Percentiles rank a stretch among this genome's conserved stretches.
These are phyloP conservation scores for Yamadazyma jaroonii DNA, from an alignment of 1,139 yeast genomes.

Conservation along the genomic window DNA sequence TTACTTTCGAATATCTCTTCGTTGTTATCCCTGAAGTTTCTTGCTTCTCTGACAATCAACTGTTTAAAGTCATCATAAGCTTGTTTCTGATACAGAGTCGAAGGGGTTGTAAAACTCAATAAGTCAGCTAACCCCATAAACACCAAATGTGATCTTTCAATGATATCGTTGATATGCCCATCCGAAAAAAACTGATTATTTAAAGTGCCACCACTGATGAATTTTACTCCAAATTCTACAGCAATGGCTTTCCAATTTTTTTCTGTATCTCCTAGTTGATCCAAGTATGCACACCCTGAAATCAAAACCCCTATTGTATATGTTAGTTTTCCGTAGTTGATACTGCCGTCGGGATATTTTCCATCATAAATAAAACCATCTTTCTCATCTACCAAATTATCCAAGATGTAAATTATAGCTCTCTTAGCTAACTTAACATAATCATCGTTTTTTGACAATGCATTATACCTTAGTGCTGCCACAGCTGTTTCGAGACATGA, in stretches of 20 bases:
- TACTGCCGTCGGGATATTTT: constrained; percentile 17
- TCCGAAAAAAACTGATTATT: constrained; percentile 15
- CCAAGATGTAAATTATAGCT: constrained; percentile 23
- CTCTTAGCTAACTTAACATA: constrained; percentile 17
- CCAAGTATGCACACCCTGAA: constrained; percentile 28
- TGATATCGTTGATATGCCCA: constrained; percentile 19
- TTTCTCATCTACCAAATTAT: constrained; percentile 25
- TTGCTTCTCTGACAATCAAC: constrained; percentile 20
- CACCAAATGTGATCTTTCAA: constrained; percentile 19
- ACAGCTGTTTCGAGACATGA: constrained; percentile 35
- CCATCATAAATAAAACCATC: constrained; percentile 35
- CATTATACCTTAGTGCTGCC: constrained; percentile 29
- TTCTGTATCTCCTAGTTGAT: constrained; percentile 12
- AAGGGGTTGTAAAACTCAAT: constrained; percentile 17
- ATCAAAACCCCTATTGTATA: constrained; percentile 37
- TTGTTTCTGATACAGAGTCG: constrained; percentile 12
- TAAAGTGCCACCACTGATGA: constrained; percentile 14
- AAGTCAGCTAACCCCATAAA: constrained; percentile 22
- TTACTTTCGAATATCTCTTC: constrained; percentile 4
- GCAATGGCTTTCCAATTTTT: constrained; percentile 18
- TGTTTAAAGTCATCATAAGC: constrained; percentile 20
- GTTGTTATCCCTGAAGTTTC: constrained; percentile 20
- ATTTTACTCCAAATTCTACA: constrained; percentile 16
- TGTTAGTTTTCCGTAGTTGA: constrained; percentile 33
- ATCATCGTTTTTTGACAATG: constrained; percentile 4